phyloP scores from a whole-genome alignment of 2,329 filamentous ascomycete species.

The Xylaria multiplex region DNA sequence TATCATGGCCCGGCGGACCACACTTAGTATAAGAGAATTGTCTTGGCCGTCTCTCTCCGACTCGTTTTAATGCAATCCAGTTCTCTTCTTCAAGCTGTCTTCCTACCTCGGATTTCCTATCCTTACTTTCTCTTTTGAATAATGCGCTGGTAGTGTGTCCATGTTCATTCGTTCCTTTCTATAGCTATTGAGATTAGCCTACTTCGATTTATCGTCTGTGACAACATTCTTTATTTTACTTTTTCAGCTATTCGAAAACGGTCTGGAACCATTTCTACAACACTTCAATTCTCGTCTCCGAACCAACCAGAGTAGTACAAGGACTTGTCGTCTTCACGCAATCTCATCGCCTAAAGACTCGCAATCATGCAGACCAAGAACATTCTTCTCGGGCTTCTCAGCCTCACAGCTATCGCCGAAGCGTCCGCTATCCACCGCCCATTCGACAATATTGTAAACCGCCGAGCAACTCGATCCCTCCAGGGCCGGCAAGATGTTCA shows the following conservation, averaged over 20 bases:
- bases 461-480: conserved; percentile 49
- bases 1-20: conserved; percentile 42
- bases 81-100: conserved; percentile 46
- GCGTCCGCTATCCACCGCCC: conserved; percentile 56
- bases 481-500: conserved; percentile 55
- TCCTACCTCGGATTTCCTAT: conserved; percentile 43
- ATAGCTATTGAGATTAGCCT: conserved; percentile 49
- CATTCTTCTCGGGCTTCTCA: conserved; percentile 60
- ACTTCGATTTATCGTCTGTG: conserved; percentile 55
- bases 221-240: conserved; percentile 52
- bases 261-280: conserved; percentile 62
- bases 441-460: conserved; percentile 46
- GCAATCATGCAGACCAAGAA: conserved; percentile 62
- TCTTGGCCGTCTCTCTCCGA: conserved; percentile 53
- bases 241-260: conserved; percentile 53
- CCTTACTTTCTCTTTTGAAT: conserved; percentile 52
- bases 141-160: conserved; percentile 61
- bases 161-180: conserved; percentile 60
- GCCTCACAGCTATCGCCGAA: conserved; percentile 58
- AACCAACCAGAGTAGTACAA: conserved; percentile 38
- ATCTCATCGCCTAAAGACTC: conserved; percentile 34
- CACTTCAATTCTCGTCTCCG: conserved; percentile 43
- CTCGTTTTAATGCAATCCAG: conserved; percentile 40
- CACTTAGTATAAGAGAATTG: conserved; percentile 52
- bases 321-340: conserved; percentile 32